Conservation (phyloP, 192 early-diverging fungal genomes). For the Mycoemilia scoparia region DNA sequence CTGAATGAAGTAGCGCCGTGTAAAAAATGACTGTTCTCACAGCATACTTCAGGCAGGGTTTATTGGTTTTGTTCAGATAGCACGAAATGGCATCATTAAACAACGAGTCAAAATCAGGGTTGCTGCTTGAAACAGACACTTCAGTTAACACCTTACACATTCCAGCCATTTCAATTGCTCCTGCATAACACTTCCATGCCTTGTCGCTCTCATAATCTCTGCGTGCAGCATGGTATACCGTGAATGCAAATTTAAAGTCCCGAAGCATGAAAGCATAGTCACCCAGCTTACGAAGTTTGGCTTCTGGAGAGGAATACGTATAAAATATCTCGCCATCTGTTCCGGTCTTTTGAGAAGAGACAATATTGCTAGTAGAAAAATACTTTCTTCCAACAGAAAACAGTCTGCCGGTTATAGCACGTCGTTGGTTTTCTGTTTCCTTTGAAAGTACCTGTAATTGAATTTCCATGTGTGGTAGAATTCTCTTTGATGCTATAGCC, state of each 20-base stretch:
- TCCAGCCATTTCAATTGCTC: constrained; percentile 81
- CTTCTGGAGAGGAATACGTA: constrained; percentile 63
- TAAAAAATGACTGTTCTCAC: constrained; percentile 54
- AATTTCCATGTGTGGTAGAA: constrained; percentile 80
- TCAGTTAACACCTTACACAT: constrained; percentile 56
- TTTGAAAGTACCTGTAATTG: constrained; percentile 78
- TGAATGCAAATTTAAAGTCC: constrained; percentile 77
- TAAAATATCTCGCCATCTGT: constrained; percentile 27
- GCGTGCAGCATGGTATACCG: constrained; percentile 76
- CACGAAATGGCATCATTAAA: constrained; percentile 56
- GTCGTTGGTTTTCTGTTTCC: constrained; percentile 68
- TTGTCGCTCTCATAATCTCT: constrained; percentile 69
- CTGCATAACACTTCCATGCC: constrained; percentile 59
- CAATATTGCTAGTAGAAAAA: constrained; percentile 40
- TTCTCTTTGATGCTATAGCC: constrained; percentile 47
- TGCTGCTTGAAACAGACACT: constrained; percentile 34
- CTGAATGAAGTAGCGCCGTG: constrained; percentile 63
- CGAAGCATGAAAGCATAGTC: constrained; percentile 95
- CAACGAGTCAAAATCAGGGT: constrained; percentile 28
- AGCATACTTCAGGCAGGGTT: constrained; percentile 39
- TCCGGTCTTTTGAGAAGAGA: constrained; percentile 6
- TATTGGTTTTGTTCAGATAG: constrained; percentile 39
- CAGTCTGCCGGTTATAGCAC: constrained; percentile 77
- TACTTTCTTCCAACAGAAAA: constrained; percentile 69
- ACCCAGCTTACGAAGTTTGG: constrained; percentile 76